Evolutionary conservation across 441 rosid genomes (phyloP).

Genomic region (Erodium moschatum): DNA sequence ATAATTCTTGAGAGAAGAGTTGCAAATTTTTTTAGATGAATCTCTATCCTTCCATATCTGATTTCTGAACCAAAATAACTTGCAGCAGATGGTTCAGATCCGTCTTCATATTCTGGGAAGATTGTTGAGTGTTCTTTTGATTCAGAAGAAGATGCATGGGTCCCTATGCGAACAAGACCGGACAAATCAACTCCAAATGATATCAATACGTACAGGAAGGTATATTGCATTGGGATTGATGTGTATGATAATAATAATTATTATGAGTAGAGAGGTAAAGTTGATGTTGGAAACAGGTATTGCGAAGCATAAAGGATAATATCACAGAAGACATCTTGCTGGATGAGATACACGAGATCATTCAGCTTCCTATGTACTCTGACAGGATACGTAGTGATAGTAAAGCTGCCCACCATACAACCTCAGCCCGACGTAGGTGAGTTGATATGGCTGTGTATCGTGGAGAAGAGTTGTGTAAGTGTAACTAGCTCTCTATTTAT

Average conservation of each 20-base stretch:
- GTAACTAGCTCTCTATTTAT: background rate
- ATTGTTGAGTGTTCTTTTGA: slow-evolving; percentile 88
- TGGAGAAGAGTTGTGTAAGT: background rate
- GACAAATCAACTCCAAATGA: slow-evolving; percentile 88
- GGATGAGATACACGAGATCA: slow-evolving; percentile 76
- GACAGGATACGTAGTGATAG: slow-evolving; percentile 81
- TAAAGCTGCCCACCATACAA: slow-evolving; percentile 46
- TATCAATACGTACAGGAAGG: slow-evolving; percentile 83
- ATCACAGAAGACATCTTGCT: slow-evolving; percentile 83
- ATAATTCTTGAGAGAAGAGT: background rate
- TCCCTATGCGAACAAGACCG: slow-evolving; percentile 66
- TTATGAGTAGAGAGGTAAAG: slow-evolving; percentile 1
- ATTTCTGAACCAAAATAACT: background rate
- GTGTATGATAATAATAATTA: no score
- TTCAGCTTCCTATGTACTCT: slow-evolving; percentile 89
- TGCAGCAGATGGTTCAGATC: slow-evolving; percentile 60
- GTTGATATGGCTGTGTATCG: no score
- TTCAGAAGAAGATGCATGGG: slow-evolving; percentile 56
- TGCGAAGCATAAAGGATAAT: slow-evolving; percentile 91
- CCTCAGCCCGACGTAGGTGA: slow-evolving; percentile 49
- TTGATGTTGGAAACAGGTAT: slow-evolving; percentile 48
- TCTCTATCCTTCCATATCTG: background rate
- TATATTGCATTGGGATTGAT: slow-evolving; percentile 13
- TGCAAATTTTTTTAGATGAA: no score
- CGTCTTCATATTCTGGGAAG: slow-evolving; percentile 65